Evolutionary conservation across 2,329 filamentous ascomycete species (phyloP), one percentile per base, ranked within the genome.

Genomic region (Lasiodiplodia sp.): DNA sequence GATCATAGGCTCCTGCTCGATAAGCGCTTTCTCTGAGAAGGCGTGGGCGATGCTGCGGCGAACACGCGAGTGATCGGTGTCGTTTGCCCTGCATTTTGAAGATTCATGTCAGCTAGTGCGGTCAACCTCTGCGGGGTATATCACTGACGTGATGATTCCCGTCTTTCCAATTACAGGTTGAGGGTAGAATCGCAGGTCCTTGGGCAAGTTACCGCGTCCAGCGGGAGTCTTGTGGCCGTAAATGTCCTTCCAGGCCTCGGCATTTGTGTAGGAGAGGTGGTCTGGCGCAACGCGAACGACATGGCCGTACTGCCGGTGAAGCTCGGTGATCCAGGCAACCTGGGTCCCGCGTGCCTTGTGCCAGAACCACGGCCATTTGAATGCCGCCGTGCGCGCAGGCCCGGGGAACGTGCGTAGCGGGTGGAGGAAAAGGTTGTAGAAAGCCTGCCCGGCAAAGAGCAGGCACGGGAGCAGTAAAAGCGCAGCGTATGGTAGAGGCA

Each of bases 211-310:
- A 7, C 53, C 53, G 28, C 28, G 28, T 12, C 53, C 71, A 34
- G 28, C 21, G 7, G 66, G 23, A 4, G 63, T 55, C 31, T 34
- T 56, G 62, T 66, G 49, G 21, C 72, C 56, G 16, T 66, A 66
- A 7, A 66, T 66, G 14, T 55, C 53, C 31, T 51, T 69, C 77
- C 79, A 83, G 2, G 81, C 80, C 1, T 77, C 78, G 1, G 82
- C 79, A 12, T 73, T 78, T 60, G 77, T 82, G 73, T 82, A 82
- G 1, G 81, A 82, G 0, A 83, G 65, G 60, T 84, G 80, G 28
- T 77, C 78, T 0, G 82, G 82, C 0, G 76, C 73, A 2, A 83
- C 69, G 5, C 82, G 77, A 0, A 84, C 82, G 2, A 78, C 80
- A 1, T 81, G 77, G 31, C 57, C 40, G 7, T 62, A 62, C 11